Base-by-base conservation (phyloP, 805 yeast genomes). In the Saccharomycopsis olivae region DNA sequence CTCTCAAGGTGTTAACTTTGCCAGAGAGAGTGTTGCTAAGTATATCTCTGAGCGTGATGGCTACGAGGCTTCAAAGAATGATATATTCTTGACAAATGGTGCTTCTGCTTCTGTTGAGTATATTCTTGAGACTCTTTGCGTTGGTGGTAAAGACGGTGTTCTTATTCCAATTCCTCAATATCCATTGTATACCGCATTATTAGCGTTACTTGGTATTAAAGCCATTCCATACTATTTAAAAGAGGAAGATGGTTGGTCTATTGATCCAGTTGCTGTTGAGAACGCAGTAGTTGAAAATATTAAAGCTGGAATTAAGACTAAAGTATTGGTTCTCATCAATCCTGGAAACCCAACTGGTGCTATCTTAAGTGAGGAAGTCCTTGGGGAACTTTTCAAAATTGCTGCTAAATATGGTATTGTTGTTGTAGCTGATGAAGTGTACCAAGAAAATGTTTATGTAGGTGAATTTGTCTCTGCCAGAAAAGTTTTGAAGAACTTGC, bases 311-410 rank as follows among this genome's bases (percentile, higher is more conserved):
- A 60, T 83, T 21, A 65, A 61, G 10, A 79, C 92, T 47, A 75
- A 84, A 52, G 78, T 89, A 44, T 63, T 94, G 40, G 97, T 89
- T 2, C 84, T 92, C 13, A 92, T 92, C 54, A 92, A 92, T 64
- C 99, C 99, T 2, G 97, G 99, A 43, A 92, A 92, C 61, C 99
- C 99, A 48, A 92, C 99, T 0, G 99, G 99, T 32, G 73, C 95
- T 1, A 75, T 87, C 40, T 66, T 92, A 43, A 59, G 71, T 8
- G 67, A 65, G 37, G 71, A 70, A 4, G 76, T 78, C 47, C 86
- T 92, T 53, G 74, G 67, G 31, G 79, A 77, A 32, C 69, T 92
- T 40, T 66, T 92, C 43, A 66, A 71, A 29, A 71, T 89, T 41
- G 95, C 96, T 24, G 94, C 95, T 14, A 78, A 79, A 54, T 63